phyloP scores from a whole-genome alignment of 2,329 filamentous ascomycete genomes.

The Golovinomyces cichoracearum region DNA sequence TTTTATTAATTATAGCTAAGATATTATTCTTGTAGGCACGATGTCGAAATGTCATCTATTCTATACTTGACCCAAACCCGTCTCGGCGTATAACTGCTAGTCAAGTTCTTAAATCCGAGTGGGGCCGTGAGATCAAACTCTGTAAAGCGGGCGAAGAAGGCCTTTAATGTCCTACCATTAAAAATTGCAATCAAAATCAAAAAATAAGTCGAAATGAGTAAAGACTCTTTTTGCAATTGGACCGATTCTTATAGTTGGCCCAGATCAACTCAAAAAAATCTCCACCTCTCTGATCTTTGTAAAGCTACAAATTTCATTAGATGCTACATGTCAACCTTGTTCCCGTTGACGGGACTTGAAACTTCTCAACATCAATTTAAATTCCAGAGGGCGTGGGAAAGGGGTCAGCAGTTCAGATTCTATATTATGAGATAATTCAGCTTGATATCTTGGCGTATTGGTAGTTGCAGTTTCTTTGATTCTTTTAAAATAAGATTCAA shows the following conservation, averaged over 20 bases:
- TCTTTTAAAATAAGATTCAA: too few species aligned
- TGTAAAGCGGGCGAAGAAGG: conserved; percentile 95
- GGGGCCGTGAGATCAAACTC: conserved; percentile 81
- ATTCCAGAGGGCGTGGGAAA: background rate
- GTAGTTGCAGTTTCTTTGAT: background rate
- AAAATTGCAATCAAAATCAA: background rate
- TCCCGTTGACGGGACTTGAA: background rate
- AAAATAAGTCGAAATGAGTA: background rate
- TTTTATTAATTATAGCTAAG: too few species aligned
- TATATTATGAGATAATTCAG: background rate
- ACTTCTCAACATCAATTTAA: background rate
- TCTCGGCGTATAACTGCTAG: conserved; percentile 78
- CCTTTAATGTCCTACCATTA: conserved; percentile 27
- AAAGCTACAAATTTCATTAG: background rate
- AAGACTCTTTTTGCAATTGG: too few species aligned
- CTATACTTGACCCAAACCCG: conserved; percentile 85
- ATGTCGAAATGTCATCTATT: conserved; percentile 97
- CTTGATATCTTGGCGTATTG: background rate
- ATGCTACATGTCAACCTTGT: background rate
- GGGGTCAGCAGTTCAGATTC: background rate
- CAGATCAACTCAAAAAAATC: background rate
- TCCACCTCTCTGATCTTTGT: background rate
- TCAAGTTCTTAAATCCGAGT: conserved; percentile 93
- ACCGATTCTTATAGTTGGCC: background rate
- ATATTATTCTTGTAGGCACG: conserved; percentile 37